Conservation (phyloP, 2,329 filamentous ascomycete species). For the Aspergillus sojae region DNA sequence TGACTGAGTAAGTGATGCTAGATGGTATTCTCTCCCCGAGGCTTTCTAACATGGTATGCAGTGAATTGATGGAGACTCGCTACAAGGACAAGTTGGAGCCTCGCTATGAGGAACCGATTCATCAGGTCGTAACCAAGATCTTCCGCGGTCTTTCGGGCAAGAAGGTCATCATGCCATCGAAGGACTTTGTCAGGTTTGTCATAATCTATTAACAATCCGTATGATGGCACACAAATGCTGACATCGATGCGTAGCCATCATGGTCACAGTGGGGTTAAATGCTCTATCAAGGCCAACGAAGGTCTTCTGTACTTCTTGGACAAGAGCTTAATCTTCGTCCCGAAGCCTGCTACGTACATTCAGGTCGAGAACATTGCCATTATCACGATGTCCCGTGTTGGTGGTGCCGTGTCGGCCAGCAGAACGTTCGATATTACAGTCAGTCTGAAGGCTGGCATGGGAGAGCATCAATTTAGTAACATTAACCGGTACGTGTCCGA, state of each 20-base stretch:
- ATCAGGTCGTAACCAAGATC: constrained; percentile 91
- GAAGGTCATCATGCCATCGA: constrained; percentile 90
- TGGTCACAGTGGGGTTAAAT: constrained; percentile 93
- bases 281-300: constrained; percentile 99
- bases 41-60: constrained; percentile 24
- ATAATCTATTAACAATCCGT: neutral
- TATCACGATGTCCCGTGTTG: constrained; percentile 93
- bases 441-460: constrained; percentile 80
- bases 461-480: constrained; percentile 96
- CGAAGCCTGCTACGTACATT: constrained; percentile 96
- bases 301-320: constrained; percentile 96
- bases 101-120: constrained; percentile 91
- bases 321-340: constrained; percentile 98
- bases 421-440: constrained; percentile 98
- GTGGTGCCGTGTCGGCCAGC: constrained; percentile 87
- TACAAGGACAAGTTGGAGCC: constrained; percentile 88
- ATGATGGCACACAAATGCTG: neutral
- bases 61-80: constrained; percentile 75
- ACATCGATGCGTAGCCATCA: constrained; percentile 65
- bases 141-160: constrained; percentile 94
- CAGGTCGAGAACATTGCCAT: constrained; percentile 89
- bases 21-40: neutral
- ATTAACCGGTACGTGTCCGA: constrained; percentile 71
- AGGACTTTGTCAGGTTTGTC: constrained; percentile 78
- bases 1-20: constrained; percentile 65